Percentiles rank a stretch among this genome's conserved stretches.
phyloP scores from a whole-genome alignment of 352 stramenopile species.

The Phytophthora vignae region DNA sequence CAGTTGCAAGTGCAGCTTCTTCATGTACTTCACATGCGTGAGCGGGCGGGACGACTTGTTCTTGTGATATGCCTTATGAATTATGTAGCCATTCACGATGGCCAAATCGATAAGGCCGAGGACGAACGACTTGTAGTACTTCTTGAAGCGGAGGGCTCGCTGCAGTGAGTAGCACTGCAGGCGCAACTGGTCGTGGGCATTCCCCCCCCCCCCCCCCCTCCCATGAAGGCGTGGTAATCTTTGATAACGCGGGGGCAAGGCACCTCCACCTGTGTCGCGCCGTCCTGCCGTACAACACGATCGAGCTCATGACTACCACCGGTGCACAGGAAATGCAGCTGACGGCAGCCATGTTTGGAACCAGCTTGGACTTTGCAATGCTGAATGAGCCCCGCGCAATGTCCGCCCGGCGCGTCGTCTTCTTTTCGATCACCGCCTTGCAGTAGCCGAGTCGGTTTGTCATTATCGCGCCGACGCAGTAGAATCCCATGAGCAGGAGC shows the following conservation, averaged over 20 bases:
- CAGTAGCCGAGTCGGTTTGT: slow-evolving; percentile 24
- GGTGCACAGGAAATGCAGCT: slow-evolving; percentile 15
- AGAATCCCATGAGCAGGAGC: slow-evolving; percentile 20
- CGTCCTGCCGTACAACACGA: neutral
- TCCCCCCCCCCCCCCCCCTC: no score
- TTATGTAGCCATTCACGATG: neutral
- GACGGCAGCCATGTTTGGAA: slow-evolving; percentile 4
- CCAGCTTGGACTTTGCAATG: neutral
- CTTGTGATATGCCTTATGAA: neutral
- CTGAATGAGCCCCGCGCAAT: slow-evolving; percentile 3
- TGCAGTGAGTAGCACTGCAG: neutral
- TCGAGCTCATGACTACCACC: slow-evolving; percentile 11
- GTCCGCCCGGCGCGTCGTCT: neutral
- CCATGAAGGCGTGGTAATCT: slow-evolving; percentile 19
- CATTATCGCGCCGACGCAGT: slow-evolving; percentile 22
- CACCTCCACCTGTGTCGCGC: slow-evolving; percentile 3
- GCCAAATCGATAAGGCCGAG: neutral
- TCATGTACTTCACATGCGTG: slow-evolving; percentile 5
- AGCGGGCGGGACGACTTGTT: neutral
- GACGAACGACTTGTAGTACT: neutral
- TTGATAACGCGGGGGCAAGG: slow-evolving; percentile 8
- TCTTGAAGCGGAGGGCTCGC: neutral
- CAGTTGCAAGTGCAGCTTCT: slow-evolving; percentile 1
- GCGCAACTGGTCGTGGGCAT: neutral
- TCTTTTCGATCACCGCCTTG: slow-evolving; percentile 21